Conservation (phyloP, 257 asterid species). For the Solanum sejunctum region DNA sequence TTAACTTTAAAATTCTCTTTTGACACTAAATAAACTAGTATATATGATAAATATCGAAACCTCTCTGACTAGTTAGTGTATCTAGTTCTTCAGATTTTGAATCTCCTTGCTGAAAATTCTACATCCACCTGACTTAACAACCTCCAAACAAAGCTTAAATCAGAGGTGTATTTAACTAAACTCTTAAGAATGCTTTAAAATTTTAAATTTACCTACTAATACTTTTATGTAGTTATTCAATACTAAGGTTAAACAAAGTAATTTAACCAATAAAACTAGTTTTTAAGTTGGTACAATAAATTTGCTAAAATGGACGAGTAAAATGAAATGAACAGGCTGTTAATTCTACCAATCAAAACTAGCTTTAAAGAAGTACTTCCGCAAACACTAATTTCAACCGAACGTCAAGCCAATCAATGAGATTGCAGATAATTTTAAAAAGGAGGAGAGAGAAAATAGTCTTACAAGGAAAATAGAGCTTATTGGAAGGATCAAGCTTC, state of each 20-base stretch:
- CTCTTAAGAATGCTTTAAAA: background rate
- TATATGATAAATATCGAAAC: too few species aligned
- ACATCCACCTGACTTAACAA: too few species aligned
- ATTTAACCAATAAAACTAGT: too few species aligned
- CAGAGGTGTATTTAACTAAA: background rate
- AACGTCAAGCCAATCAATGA: background rate
- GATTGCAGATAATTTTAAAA: background rate
- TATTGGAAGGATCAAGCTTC: slow-evolving; percentile 88
- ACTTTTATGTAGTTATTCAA: background rate
- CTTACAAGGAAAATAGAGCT: slow-evolving; percentile 84
- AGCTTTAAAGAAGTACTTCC: background rate
- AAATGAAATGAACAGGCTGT: background rate
- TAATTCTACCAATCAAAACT: background rate
- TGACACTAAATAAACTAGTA: too few species aligned
- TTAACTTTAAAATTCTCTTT: too few species aligned
- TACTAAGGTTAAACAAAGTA: background rate
- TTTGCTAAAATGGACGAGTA: background rate
- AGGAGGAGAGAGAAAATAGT: background rate
- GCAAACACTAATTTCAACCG: background rate
- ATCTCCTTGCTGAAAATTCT: too few species aligned
- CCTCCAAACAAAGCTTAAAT: too few species aligned
- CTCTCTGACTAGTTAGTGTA: too few species aligned
- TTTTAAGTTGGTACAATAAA: background rate
- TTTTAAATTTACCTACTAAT: background rate
- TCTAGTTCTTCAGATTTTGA: too few species aligned